Evolutionary conservation across 768 basidiomycete species (phyloP), one percentile per base, ranked within the genome.

Genomic region (Macrolepiota fuliginosa): DNA sequence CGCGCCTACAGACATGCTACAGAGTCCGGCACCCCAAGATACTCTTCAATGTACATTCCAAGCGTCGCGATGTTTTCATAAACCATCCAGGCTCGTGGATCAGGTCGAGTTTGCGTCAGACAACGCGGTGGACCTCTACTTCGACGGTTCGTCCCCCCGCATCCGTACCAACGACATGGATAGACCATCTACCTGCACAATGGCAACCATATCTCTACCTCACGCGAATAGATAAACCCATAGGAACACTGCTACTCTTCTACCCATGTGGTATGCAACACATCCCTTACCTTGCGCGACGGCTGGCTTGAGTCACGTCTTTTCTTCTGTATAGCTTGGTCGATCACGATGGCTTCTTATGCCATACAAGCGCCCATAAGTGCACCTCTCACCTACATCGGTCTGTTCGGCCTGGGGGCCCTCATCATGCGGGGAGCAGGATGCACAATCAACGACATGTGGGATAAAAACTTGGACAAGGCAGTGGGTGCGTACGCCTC

Each of bases 391-490:
- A 87, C 83, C 17, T 96, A 94, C 69, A 78, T 93, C 51, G 76
- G 84, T 36, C 77, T 98, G 1, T 98, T 98, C 69, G 96, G 93
- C 2, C 71, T 89, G 10, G 97, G 97, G 1, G 95, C 97, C 0
- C 66, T 97, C 47, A 82, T 98, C 54, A 99, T 99, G 97, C 88
- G 97, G 19, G 94, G 96, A 4, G 97, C 97, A 22, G 97, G 97
- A 2, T 99, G 97, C 74, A 98, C 94, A 2, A 96, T 99, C 67
- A 99, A 99, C 72, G 97, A 99, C 71, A 88, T 99, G 87, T 98
- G 97, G 96, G 97, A 99, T 74, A 83, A 81, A 64, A 87, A 92
- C 63, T 84, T 97, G 49, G 97, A 99, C 80, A 88, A 86, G 70
- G 87, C 89, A 40, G 97, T 98, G 53, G 94, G 96, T 95, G 69